Percentiles rank a stretch among this genome's conserved stretches.
Evolutionary conservation across 257 asterid genomes (phyloP).

Genomic region (Nicotiana tomentosiformis): DNA sequence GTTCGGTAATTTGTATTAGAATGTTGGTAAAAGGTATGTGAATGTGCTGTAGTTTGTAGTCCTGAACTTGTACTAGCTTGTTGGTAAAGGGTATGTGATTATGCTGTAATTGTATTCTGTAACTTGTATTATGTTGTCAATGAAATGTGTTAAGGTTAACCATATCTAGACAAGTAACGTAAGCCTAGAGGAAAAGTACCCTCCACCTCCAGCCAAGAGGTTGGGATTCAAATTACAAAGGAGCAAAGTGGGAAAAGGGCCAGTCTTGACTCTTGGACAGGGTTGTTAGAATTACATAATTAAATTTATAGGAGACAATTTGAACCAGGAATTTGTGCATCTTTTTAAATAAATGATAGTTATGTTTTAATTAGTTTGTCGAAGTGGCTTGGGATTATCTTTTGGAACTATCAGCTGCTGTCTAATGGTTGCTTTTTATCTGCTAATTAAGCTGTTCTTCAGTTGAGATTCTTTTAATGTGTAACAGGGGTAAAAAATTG

Average conservation of each 20-base stretch:
- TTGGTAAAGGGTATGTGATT: background rate
- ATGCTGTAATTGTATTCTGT: background rate
- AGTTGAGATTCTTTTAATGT: background rate
- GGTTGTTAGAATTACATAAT: background rate
- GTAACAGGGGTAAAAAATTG: background rate
- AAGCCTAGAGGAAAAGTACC: background rate
- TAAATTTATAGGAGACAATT: background rate
- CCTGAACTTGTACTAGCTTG: background rate
- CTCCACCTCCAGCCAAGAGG: background rate
- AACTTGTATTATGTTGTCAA: background rate
- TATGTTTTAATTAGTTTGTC: background rate
- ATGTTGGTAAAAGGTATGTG: no score
- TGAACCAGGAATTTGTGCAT: background rate
- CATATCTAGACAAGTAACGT: background rate
- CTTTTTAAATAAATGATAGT: no score
- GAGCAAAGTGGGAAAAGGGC: background rate
- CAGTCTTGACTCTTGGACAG: background rate
- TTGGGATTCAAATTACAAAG: background rate
- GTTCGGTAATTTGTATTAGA: background rate
- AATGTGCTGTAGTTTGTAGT: background rate
- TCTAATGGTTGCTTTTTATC: background rate
- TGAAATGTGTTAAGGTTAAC: background rate
- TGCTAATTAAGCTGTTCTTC: background rate
- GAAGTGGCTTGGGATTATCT: background rate
- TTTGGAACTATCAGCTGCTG: background rate